phyloP scores from a whole-genome alignment of 371 early-diverging fungal genomes.

The Apophysomyces trapeziformis region DNA sequence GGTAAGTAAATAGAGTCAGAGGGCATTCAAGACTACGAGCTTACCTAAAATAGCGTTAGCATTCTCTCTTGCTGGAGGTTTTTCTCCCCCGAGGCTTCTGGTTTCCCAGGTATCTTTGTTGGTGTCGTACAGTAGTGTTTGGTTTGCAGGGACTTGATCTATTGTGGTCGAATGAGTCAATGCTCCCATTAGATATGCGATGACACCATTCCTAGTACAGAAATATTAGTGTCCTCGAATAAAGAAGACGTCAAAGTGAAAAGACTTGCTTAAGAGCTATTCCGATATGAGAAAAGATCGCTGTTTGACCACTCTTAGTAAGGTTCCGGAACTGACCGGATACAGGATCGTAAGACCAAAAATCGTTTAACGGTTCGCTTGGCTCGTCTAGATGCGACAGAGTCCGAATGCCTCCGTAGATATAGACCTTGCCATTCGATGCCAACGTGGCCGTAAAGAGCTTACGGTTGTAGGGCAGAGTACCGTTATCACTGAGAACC shows the following conservation, averaged over 20 bases:
- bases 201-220: not conserved
- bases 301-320: not conserved
- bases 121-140: not conserved
- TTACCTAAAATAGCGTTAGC: constrained; percentile 15
- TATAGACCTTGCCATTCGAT: constrained; percentile 21
- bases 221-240: not conserved
- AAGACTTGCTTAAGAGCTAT: constrained; percentile 15
- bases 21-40: no score
- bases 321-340: constrained; percentile 12
- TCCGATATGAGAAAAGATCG: constrained; percentile 12
- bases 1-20: no score
- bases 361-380: not conserved
- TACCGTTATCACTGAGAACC: constrained; percentile 8
- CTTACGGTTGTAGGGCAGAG: constrained; percentile 13
- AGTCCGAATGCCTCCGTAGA: constrained; percentile 15
- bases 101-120: not conserved
- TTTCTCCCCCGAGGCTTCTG: not conserved
- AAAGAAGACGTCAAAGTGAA: not conserved
- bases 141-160: not conserved
- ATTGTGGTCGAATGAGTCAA: not conserved
- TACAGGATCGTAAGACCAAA: constrained; percentile 17
- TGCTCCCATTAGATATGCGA: not conserved
- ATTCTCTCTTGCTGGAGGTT: not conserved
- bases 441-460: not conserved
- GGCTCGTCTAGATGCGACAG: not conserved